Percentiles rank a stretch among this genome's conserved stretches.
Evolutionary conservation across 2,329 filamentous ascomycete species (phyloP).

Genomic region (Fusarium buharicum): DNA sequence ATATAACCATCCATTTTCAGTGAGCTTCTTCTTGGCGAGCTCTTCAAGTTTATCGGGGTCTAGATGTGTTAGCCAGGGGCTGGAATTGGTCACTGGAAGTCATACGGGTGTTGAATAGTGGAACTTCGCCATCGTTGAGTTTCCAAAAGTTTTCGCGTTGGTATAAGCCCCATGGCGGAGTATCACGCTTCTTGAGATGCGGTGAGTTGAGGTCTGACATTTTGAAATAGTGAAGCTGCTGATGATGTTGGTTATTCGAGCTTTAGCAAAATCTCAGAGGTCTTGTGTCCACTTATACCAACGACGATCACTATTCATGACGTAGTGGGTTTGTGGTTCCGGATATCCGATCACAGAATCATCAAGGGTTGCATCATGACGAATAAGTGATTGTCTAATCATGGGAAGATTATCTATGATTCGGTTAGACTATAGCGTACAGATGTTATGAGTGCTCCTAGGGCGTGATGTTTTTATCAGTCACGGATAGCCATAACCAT

Average conservation of each 20-base stretch:
- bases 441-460: too few relatives aligned
- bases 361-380: not conserved
- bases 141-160: constrained; percentile 25
- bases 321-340: not conserved
- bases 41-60: constrained; percentile 12
- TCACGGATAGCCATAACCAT: too few relatives aligned
- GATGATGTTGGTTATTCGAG: too few relatives aligned
- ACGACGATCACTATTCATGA: not conserved
- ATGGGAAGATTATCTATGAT: not conserved
- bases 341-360: constrained; percentile 2
- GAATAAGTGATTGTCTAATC: not conserved
- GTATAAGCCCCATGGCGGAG: constrained; percentile 13
- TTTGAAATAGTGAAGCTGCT: accelerated
- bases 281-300: constrained; percentile 1
- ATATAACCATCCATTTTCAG: constrained; percentile 15
- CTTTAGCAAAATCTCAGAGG: not conserved
- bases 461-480: too few relatives aligned
- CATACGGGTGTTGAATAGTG: constrained; percentile 20
- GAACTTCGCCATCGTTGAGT: constrained; percentile 2
- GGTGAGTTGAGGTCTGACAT: constrained; percentile 14
- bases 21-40: constrained; percentile 10
- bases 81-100: accelerated
- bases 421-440: too few relatives aligned
- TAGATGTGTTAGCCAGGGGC: not conserved
- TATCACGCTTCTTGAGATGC: constrained; percentile 4